Percentiles rank a stretch among this genome's conserved stretches.
phyloP scores from a whole-genome alignment of 2,329 filamentous ascomycete genomes.

The Pseudofabraea citricarpa region DNA sequence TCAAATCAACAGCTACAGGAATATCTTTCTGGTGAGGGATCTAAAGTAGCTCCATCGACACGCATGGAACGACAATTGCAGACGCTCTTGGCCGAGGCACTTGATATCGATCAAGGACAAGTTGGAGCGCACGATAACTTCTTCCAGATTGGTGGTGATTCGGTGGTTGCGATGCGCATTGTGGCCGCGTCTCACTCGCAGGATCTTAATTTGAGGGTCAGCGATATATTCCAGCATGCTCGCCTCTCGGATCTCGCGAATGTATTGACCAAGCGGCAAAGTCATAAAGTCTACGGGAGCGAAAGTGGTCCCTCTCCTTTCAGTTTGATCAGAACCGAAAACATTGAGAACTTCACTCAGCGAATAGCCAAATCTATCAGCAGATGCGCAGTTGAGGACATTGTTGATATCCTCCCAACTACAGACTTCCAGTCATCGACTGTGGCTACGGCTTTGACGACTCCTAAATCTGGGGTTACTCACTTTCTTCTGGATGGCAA shows the following conservation, averaged over 20 bases:
- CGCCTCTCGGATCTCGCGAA: slow-evolving; percentile 4
- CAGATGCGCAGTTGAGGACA: neutral
- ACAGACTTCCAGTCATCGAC: slow-evolving; percentile 1
- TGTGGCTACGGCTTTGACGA: neutral
- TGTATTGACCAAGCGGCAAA: neutral
- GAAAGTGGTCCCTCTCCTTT: slow-evolving; percentile 1
- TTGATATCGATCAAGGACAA: slow-evolving; percentile 38
- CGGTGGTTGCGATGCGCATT: slow-evolving; percentile 32
- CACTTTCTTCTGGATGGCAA: slow-evolving; percentile 3
- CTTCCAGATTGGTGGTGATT: slow-evolving; percentile 29
- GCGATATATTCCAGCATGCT: slow-evolving; percentile 33
- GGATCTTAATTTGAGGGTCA: slow-evolving; percentile 30
- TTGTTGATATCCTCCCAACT: slow-evolving; percentile 3
- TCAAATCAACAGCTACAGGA: neutral
- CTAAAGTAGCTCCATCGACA: neutral
- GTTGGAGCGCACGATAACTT: slow-evolving; percentile 31
- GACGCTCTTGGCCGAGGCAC: slow-evolving; percentile 42
- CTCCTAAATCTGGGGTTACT: neutral
- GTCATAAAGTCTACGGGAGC: neutral
- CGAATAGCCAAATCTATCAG: neutral
- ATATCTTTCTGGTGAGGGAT: slow-evolving; percentile 2
- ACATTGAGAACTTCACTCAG: neutral
- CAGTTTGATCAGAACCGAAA: neutral
- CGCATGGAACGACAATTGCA: slow-evolving; percentile 29
- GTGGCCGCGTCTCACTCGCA: slow-evolving; percentile 29